Base-by-base conservation (phyloP, 2,329 filamentous ascomycete genomes). In the Aspergillus glaucus region DNA sequence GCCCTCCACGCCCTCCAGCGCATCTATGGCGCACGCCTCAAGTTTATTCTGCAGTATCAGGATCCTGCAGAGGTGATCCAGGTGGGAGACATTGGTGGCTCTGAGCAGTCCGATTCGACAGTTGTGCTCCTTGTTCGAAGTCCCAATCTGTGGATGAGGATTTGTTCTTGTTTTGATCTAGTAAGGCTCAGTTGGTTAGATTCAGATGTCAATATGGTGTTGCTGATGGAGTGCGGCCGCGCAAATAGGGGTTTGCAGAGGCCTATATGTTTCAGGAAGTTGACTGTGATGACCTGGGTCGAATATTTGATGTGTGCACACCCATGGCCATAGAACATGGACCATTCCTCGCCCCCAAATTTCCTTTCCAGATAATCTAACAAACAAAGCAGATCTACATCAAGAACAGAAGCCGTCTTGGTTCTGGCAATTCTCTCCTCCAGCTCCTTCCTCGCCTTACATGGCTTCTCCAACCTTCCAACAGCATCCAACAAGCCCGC, bases 181-280 rank as follows among this genome's bases (percentile, higher is more conserved):
- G 41, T 43, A 40, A 15, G 37, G 19, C 37, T 40, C 21, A 21
- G 21, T 21, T 21, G 21, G 4, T 21, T 21, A 21, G 21, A 21
- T 21, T 4, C 21, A 21, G 3, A 43, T 43, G 15, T 15, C 19
- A 43, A 22, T 22, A 15, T 43, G 7, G 12, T 24, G 17, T 10
- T 24, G 9, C 12, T 43, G 21, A 44, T 21, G 21, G 21, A 21
- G 21, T 21, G 4, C 21, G 4, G 2, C 21, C 21, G 21, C 21
- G 2, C 3, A 21, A 21, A 21, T 46, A 75, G 73, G 85, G 85
- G 2, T 87, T 88, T 54, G 80, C 84, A 10, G 82, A 86, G 63
- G 79, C 82, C 24, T 88, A 86, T 60, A 88, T 88, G 83, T 73
- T 88, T 14, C 82, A 81, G 41, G 85, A 88, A 62, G 75, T 87